phyloP scores from a whole-genome alignment of 2,329 filamentous ascomycete species.

The Rutstroemia sp. region DNA sequence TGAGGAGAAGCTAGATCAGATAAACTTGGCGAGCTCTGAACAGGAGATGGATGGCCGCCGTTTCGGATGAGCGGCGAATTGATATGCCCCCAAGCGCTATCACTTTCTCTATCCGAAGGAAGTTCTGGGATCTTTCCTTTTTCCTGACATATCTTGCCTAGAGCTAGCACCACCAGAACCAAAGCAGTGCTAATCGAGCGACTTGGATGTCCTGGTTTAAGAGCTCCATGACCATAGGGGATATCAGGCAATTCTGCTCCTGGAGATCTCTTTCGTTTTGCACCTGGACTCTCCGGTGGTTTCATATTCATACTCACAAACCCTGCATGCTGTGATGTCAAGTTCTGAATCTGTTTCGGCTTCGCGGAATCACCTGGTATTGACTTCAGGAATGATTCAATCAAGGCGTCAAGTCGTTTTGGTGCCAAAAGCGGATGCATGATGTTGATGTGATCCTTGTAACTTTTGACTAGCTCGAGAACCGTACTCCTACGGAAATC shows the following conservation, averaged over 20 bases:
- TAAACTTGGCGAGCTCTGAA: constrained; percentile 45
- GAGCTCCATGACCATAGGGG: constrained; percentile 17
- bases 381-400: constrained; percentile 26
- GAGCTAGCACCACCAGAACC: constrained; percentile 72
- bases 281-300: constrained; percentile 28
- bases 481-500: constrained; percentile 47
- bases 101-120: constrained; percentile 34
- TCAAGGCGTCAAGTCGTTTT: constrained; percentile 38
- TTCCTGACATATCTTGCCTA: constrained; percentile 72
- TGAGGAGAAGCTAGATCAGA: constrained; percentile 44
- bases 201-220: constrained; percentile 44
- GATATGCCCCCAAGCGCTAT: constrained; percentile 12
- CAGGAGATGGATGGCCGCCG: constrained; percentile 45
- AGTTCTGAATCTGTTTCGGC: constrained; percentile 18
- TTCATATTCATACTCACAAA: constrained; percentile 16
- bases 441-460: constrained; percentile 53
- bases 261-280: constrained; percentile 28
- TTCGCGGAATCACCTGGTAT: constrained; percentile 24
- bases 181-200: constrained; percentile 73
- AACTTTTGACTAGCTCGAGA: constrained; percentile 46
- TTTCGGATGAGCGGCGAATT: constrained; percentile 36
- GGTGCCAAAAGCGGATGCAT: constrained; percentile 58
- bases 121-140: constrained; percentile 50
- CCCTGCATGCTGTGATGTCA: constrained; percentile 14
- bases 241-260: constrained; percentile 20